Conservation (phyloP, 306 rosid species). For the Mimosa pudica region DNA sequence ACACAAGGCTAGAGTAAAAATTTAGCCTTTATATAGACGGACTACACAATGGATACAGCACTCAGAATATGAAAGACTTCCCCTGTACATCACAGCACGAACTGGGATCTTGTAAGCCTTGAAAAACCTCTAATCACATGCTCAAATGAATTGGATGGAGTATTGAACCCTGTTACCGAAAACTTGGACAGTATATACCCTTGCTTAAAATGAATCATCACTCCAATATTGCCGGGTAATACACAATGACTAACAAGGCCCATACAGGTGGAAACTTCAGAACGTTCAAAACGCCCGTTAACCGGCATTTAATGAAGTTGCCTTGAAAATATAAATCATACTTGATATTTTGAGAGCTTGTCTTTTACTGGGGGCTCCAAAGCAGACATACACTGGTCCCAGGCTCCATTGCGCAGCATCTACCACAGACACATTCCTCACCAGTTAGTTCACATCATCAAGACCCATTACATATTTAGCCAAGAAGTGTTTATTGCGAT, state of each 20-base stretch:
- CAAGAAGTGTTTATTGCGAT: background rate
- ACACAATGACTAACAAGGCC: constrained; percentile 48
- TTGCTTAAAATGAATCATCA: constrained; percentile 40
- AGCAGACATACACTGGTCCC: constrained; percentile 98
- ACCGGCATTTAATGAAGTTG: constrained; percentile 17
- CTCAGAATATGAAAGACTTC: constrained; percentile 53
- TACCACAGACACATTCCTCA: constrained; percentile 39
- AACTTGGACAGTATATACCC: constrained; percentile 45
- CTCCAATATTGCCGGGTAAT: constrained; percentile 41
- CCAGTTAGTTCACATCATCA: constrained; percentile 30
- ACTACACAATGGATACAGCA: constrained; percentile 57
- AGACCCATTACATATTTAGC: background rate
- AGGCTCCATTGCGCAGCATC: constrained; percentile 95
- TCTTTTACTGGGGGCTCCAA: constrained; percentile 90
- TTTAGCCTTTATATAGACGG: constrained; percentile 48
- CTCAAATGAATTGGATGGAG: constrained; percentile 46
- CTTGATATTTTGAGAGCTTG: constrained; percentile 86
- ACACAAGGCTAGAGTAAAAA: constrained; percentile 44
- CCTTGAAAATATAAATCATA: constrained; percentile 39
- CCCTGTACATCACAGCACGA: constrained; percentile 72
- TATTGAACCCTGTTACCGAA: constrained; percentile 37
- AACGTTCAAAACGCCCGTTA: constrained; percentile 24
- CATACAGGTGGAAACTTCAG: constrained; percentile 54
- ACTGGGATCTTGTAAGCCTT: constrained; percentile 38
- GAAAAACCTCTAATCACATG: constrained; percentile 50